Evolutionary conservation across 2,329 filamentous ascomycete genomes (phyloP).

Genomic region (Allantophomopsis lycopodina): DNA sequence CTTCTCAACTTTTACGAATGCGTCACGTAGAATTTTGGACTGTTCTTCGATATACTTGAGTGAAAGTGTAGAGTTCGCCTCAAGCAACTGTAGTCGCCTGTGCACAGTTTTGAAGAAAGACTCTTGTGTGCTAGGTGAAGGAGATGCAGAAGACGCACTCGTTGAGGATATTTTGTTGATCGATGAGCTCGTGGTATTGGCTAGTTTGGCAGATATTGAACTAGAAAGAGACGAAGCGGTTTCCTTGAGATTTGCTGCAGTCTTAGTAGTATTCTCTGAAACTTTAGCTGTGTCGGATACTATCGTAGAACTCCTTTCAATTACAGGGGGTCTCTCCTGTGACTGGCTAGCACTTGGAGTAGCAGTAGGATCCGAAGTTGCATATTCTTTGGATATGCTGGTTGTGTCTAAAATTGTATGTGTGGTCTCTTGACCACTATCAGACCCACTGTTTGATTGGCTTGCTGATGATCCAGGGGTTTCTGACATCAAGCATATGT

Average conservation of each 20-base stretch:
- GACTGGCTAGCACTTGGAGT: not conserved
- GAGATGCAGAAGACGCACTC: slow-evolving; percentile 21
- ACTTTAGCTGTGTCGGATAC: not conserved
- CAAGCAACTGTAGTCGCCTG: slow-evolving; percentile 81
- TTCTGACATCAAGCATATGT: slow-evolving; percentile 7
- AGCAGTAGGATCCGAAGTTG: not conserved
- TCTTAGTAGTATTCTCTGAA: not conserved
- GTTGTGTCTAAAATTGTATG: not conserved
- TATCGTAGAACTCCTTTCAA: not conserved
- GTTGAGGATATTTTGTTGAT: slow-evolving; percentile 3
- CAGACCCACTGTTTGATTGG: not conserved
- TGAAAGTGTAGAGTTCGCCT: slow-evolving; percentile 84
- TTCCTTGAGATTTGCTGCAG: not conserved
- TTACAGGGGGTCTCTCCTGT: not conserved
- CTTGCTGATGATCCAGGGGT: not conserved
- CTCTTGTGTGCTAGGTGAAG: slow-evolving; percentile 81
- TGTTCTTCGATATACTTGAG: slow-evolving; percentile 96
- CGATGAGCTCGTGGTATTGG: not conserved
- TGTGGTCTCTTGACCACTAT: not conserved
- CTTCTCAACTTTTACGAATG: slow-evolving; percentile 75
- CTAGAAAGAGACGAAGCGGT: not conserved
- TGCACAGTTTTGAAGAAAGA: slow-evolving; percentile 96
- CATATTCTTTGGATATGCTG: not conserved
- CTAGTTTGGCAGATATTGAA: not conserved
- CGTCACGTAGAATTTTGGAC: slow-evolving; percentile 77